Base-by-base conservation (phyloP, 257 asterid genomes). In the Ballota nigra region DNA sequence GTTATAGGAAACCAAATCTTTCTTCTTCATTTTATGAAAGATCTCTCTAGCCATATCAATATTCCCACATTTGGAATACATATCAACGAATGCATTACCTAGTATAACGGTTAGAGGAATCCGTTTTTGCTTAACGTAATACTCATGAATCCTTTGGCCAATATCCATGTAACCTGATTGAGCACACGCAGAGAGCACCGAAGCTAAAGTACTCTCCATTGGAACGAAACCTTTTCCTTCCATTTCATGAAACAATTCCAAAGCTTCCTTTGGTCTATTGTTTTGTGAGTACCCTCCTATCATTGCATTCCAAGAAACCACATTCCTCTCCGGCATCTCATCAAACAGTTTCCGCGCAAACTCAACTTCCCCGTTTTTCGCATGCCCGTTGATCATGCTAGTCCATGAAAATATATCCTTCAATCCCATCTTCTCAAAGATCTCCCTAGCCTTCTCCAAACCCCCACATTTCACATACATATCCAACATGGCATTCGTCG, bases 371-470 rank as follows among this genome's bases (percentile, higher is more conserved):
- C 95, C 96, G 6, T 71, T 79, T 68, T 79, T 87, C 9, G 88
- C 88, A 9, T 79, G 82, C 29, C 92, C 97, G 33, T 84, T 78
- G 43, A 91, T 83, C 96, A 91, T 83, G 78, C 86, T 83, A 53
- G 97, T 91, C 97, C 97, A 89, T 0, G 96, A 85, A 77, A 82
- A 89, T 4, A 86, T 83, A 78, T 91, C 97, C 71, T 77, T 89
- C 58, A 67, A 83, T 36, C 82, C 88, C 96, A 87, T 83, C 62
- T 23, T 55, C 59, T 73, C 74, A 53, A 91, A 91, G 31, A 86
- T 64, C 73, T 80, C 84, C 31, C 78, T 75, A 58, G 95, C 97
- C 76, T 70, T 79, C 24, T 66, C 77, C 80, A 87, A 68, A 41
- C 68, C 78, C 47, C 95, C 95, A 73, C 97, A 91, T 38, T 91